Evolutionary conservation across 1,139 yeast species (phyloP).

Genomic region (Lodderomyces elongisporus): DNA sequence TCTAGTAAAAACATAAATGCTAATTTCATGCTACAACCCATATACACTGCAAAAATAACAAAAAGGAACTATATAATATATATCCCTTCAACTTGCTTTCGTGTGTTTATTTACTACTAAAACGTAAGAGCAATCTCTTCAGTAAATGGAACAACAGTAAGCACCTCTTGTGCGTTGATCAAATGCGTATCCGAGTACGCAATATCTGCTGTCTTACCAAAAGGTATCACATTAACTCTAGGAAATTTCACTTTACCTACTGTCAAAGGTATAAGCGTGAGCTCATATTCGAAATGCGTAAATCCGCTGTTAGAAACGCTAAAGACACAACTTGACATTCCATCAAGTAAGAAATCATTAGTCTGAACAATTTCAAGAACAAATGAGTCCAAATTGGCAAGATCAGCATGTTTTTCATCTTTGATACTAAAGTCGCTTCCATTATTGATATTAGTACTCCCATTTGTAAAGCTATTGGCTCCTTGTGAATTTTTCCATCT

Average conservation of each 20-base stretch:
- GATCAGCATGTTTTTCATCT: constrained; percentile 3
- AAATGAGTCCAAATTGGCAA: background rate
- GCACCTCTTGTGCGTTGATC: background rate
- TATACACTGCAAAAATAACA: too few species aligned
- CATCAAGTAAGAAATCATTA: background rate
- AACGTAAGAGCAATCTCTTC: background rate
- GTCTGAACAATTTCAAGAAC: background rate
- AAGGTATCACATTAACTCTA: constrained; percentile 39
- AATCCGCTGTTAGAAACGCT: constrained; percentile 9
- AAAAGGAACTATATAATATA: too few species aligned
- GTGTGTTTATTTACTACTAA: background rate
- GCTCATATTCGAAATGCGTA: constrained; percentile 24
- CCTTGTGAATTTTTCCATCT: constrained; percentile 38
- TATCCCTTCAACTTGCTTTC: too few species aligned
- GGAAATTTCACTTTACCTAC: constrained; percentile 75
- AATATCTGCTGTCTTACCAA: background rate
- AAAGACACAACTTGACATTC: background rate
- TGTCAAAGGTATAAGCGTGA: constrained; percentile 65
- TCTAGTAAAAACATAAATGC: too few species aligned
- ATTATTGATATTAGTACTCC: constrained; percentile 3
- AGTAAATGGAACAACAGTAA: constrained; percentile 1
- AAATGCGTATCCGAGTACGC: background rate
- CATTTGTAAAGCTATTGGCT: constrained; percentile 26
- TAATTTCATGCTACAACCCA: too few species aligned
- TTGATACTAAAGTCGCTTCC: constrained; percentile 5